Conservation (phyloP, 139 green algal species). For the Tetradesmus lagerheimii region DNA sequence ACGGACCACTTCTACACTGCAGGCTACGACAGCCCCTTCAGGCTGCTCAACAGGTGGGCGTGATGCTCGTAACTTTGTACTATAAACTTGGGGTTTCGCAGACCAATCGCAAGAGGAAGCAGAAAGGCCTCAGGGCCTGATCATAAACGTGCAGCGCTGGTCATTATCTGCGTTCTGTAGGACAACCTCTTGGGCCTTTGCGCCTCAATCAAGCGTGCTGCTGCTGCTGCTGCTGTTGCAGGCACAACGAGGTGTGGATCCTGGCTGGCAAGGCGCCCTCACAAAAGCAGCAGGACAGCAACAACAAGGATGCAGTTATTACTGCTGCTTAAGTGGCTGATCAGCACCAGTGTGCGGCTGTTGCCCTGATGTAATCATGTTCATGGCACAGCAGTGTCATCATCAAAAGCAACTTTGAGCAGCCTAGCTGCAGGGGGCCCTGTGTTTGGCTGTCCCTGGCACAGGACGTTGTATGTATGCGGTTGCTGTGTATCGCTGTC, state of each 20-base stretch:
- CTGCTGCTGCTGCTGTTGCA: conserved; percentile 9
- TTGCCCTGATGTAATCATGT: neutral
- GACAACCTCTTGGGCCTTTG: neutral
- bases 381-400: too few relatives aligned
- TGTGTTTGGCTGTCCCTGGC: too few relatives aligned
- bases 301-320: neutral
- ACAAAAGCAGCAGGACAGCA: neutral
- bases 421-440: too few relatives aligned
- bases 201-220: neutral
- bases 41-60: conserved; percentile 48
- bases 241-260: conserved; percentile 68
- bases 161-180: conserved; percentile 1
- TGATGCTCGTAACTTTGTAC: too few relatives aligned
- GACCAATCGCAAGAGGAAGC: too few relatives aligned
- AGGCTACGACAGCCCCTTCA: conserved; percentile 69
- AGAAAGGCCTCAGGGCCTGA: too few relatives aligned
- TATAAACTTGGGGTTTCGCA: too few relatives aligned
- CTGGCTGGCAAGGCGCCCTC: neutral
- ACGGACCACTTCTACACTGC: conserved; percentile 54
- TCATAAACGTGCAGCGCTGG: too few relatives aligned
- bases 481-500: too few relatives aligned
- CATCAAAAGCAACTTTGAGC: too few relatives aligned
- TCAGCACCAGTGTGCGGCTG: neutral
- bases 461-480: too few relatives aligned
- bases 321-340: neutral